A percentile compares a stretch with the other conserved stretches of the same genome.
Conservation (phyloP, 1,284 basidiomycete genomes). For the Papiliotrema fonsecae region DNA sequence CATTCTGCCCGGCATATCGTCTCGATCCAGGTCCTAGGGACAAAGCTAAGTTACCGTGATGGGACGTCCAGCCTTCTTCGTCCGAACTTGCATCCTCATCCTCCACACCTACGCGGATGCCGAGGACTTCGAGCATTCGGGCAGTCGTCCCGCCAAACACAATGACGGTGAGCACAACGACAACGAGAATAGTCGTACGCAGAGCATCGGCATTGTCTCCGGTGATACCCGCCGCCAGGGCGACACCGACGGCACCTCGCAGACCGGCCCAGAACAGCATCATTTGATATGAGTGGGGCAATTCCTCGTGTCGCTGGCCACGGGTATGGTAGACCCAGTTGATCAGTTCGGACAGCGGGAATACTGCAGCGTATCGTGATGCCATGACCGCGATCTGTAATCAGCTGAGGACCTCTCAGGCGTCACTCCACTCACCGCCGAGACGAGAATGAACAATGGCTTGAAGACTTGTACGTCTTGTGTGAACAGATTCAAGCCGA, state of each 20-base stretch:
- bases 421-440: conserved; percentile 53
- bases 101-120: conserved; percentile 91
- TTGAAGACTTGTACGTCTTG: conserved; percentile 83
- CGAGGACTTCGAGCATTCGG: conserved; percentile 95
- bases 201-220: conserved; percentile 86
- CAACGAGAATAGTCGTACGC: conserved; percentile 88
- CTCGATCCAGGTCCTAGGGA: conserved; percentile 37
- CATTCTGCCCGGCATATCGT: conserved; percentile 41
- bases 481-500: conserved; percentile 94
- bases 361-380: conserved; percentile 92
- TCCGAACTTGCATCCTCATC: conserved; percentile 78
- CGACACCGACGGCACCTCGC: conserved; percentile 93
- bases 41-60: conserved; percentile 38
- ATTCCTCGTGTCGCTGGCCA: conserved; percentile 76
- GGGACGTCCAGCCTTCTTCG: conserved; percentile 55
- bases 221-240: conserved; percentile 89
- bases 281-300: conserved; percentile 95
- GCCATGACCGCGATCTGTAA: conserved; percentile 77
- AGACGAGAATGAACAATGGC: conserved; percentile 88
- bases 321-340: conserved; percentile 82
- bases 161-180: conserved; percentile 91
- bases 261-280: conserved; percentile 99
- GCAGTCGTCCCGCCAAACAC: conserved; percentile 95
- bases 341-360: conserved; percentile 92
- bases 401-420: not conserved